A percentile compares a stretch with the other conserved stretches of the same genome.
Evolutionary conservation across 768 basidiomycete genomes (phyloP).

Genomic region (Austroboletus eburneus): DNA sequence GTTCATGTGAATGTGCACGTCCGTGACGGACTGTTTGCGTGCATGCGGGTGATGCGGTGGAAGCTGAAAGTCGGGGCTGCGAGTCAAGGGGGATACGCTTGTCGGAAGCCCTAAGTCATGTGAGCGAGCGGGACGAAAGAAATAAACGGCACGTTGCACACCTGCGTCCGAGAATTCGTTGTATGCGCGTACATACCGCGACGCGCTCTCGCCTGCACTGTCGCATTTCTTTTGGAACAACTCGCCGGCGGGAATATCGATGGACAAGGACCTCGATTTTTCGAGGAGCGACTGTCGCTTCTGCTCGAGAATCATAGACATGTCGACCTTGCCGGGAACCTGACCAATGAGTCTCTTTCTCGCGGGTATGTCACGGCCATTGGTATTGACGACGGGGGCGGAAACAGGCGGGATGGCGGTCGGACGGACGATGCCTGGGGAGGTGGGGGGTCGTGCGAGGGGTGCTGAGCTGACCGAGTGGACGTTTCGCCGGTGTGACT

Average conservation of each 20-base stretch:
- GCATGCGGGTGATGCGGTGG: conserved; percentile 70
- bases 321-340: conserved; percentile 30
- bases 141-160: conserved; percentile 6
- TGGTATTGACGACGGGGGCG: conserved; percentile 10
- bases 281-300: conserved; percentile 49
- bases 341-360: conserved; percentile 59
- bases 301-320: conserved; percentile 50
- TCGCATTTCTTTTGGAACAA: conserved; percentile 26
- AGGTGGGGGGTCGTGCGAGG: conserved; percentile 76
- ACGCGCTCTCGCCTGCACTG: conserved; percentile 5
- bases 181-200: conserved; percentile 31
- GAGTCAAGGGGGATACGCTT: conserved; percentile 34
- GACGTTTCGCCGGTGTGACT: conserved; percentile 61
- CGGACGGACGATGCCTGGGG: conserved; percentile 57
- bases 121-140: conserved; percentile 4
- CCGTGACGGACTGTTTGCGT: conserved; percentile 65
- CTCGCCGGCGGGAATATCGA: conserved; percentile 54
- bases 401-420: conserved; percentile 27
- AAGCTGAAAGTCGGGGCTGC: conserved; percentile 48
- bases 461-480: conserved; percentile 85
- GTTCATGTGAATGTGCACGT: conserved; percentile 40
- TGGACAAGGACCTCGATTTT: conserved; percentile 57
- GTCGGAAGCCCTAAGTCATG: conserved; percentile 1
- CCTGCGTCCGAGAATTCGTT: conserved; percentile 24
- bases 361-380: conserved; percentile 30